Evolutionary conservation across 106 monocot genomes (phyloP).

Genomic region (Dendrobium chrysotoxum): DNA sequence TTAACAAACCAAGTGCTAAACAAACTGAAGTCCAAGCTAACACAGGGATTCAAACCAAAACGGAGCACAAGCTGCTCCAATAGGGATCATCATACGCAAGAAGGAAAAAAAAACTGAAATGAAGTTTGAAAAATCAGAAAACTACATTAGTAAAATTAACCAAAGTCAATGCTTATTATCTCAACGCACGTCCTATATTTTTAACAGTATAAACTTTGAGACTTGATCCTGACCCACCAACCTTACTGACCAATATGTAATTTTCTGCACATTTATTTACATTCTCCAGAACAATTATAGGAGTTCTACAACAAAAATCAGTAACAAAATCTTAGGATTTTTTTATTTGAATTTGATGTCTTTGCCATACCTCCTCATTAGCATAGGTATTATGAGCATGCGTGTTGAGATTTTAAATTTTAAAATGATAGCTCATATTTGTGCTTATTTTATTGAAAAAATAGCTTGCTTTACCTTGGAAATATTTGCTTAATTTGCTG

Average conservation of each 20-base stretch:
- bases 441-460: background rate
- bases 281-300: background rate
- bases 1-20: too few species aligned
- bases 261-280: background rate
- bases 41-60: too few species aligned
- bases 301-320: background rate
- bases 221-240: background rate
- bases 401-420: background rate
- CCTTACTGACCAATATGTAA: background rate
- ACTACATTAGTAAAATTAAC: too few species aligned
- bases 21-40: too few species aligned
- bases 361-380: background rate
- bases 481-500: background rate
- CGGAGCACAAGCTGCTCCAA: too few species aligned
- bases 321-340: background rate
- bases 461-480: background rate
- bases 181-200: background rate
- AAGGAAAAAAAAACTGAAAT: too few species aligned
- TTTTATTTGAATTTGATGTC: background rate
- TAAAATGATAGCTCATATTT: background rate
- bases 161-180: too few species aligned
- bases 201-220: background rate
- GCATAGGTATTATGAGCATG: slow-evolving; percentile 1
- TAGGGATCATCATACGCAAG: too few species aligned
- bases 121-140: too few species aligned